Percentiles rank a stretch among this genome's conserved stretches.
Evolutionary conservation across 2,329 filamentous ascomycete species (phyloP).

Genomic region (Colletotrichum brevisporum): DNA sequence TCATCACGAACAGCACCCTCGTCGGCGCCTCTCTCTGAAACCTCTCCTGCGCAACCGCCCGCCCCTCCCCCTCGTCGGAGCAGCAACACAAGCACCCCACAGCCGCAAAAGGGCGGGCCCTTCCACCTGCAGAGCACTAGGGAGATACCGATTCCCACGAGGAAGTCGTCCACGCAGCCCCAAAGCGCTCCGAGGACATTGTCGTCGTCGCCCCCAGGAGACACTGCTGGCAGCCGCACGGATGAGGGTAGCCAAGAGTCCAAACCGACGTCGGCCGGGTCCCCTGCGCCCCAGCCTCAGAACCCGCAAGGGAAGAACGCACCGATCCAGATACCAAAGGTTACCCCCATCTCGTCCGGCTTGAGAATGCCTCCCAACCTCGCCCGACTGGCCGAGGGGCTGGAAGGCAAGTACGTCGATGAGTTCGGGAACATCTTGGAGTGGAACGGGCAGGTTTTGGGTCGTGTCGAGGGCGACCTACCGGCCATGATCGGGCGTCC

Average conservation of each 20-base stretch:
- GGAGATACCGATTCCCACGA: slow-evolving; percentile 41
- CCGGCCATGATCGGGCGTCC: slow-evolving; percentile 67
- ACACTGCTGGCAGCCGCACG: slow-evolving; percentile 27
- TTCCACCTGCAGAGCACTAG: slow-evolving; percentile 34
- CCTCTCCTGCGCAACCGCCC: slow-evolving; percentile 10
- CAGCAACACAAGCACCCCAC: slow-evolving; percentile 28
- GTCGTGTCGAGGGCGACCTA: slow-evolving; percentile 67
- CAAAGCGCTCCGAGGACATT: slow-evolving; percentile 20
- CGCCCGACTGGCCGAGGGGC: slow-evolving; percentile 53
- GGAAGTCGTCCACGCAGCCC: slow-evolving; percentile 22
- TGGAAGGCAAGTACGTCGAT: slow-evolving; percentile 64
- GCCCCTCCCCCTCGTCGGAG: slow-evolving; percentile 10
- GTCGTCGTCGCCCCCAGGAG: slow-evolving; percentile 19
- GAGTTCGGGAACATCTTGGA: slow-evolving; percentile 69
- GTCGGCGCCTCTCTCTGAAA: slow-evolving; percentile 22
- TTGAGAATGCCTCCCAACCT: slow-evolving; percentile 49
- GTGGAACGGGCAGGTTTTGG: slow-evolving; percentile 64
- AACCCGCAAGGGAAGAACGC: slow-evolving; percentile 39
- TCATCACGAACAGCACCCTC: slow-evolving; percentile 38
- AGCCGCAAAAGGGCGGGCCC: slow-evolving; percentile 34
- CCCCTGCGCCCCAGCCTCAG: slow-evolving; percentile 13
- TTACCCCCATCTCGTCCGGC: slow-evolving; percentile 54
- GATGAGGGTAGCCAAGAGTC: slow-evolving; percentile 22
- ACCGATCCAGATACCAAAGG: slow-evolving; percentile 56
- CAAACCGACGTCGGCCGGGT: slow-evolving; percentile 14